Evolutionary conservation across 1,284 basidiomycete genomes (phyloP).

Genomic region (Xerocomus minutiporus): DNA sequence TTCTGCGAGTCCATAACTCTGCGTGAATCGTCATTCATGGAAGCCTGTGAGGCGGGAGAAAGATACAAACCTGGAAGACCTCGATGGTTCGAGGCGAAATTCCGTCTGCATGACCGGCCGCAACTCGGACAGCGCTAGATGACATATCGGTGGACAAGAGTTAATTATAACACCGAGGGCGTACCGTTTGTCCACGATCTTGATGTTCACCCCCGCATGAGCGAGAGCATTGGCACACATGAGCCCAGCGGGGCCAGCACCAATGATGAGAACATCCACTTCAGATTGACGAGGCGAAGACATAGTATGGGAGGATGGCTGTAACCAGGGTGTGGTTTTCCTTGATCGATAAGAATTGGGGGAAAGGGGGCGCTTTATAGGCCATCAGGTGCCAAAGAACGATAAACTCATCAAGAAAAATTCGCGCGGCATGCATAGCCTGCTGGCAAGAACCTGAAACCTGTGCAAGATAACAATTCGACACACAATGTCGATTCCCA

Average conservation of each 20-base stretch:
- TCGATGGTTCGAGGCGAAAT: slow-evolving; percentile 43
- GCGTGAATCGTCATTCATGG: not conserved
- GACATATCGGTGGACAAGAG: not conserved
- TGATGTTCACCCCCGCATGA: slow-evolving; percentile 20
- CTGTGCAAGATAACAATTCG: not conserved
- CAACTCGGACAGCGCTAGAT: slow-evolving; percentile 25
- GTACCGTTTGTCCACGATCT: slow-evolving; percentile 29
- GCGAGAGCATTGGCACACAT: slow-evolving; percentile 27
- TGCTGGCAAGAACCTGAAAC: not conserved
- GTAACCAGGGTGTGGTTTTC: not conserved
- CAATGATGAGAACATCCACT: slow-evolving; percentile 54
- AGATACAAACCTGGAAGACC: slow-evolving; percentile 33
- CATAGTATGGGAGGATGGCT: slow-evolving; percentile 3
- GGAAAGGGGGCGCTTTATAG: slow-evolving; percentile 1
- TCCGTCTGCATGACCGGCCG: slow-evolving; percentile 41
- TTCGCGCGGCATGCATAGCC: not conserved
- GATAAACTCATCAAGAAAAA: not conserved
- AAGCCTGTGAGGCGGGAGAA: not conserved
- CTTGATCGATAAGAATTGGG: not conserved
- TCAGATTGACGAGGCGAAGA: slow-evolving; percentile 21
- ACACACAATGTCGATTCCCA: not conserved
- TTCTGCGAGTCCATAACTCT: slow-evolving; percentile 38
- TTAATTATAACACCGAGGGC: not conserved
- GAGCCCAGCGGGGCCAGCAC: slow-evolving; percentile 49
- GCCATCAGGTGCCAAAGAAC: not conserved